These are phyloP conservation scores for Aureobasidium pullulans DNA, from an alignment of 2,329 filamentous ascomycete genomes.

Conservation along the genomic window DNA sequence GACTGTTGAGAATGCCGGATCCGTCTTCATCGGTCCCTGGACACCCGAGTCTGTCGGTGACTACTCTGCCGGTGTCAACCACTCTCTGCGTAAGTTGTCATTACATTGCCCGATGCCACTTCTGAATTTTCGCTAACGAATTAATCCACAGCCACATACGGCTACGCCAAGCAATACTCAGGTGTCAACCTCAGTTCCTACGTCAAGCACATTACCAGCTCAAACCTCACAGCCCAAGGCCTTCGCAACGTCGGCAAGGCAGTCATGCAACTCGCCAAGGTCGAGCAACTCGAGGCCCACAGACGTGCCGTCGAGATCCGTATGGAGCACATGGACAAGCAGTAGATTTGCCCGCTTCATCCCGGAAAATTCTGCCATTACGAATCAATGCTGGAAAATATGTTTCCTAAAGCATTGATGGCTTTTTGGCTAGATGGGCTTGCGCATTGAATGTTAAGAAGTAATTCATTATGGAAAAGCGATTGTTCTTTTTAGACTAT, in stretches of 20 bases:
- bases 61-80: constrained; percentile 96
- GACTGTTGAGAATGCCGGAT: constrained; percentile 84
- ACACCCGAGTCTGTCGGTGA: constrained; percentile 97
- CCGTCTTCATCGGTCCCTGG: constrained; percentile 93
- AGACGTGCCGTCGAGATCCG: constrained; percentile 63
- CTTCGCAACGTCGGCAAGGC: constrained; percentile 77
- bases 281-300: constrained; percentile 93
- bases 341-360: background rate
- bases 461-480: too few species aligned
- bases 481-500: too few species aligned
- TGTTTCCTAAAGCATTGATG: background rate
- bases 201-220: constrained; percentile 95
- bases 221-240: constrained; percentile 78
- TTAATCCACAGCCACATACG: constrained; percentile 69
- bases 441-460: too few species aligned
- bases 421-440: background rate
- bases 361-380: background rate
- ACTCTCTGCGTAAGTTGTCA: constrained; percentile 81
- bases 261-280: constrained; percentile 90
- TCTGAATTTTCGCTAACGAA: background rate
- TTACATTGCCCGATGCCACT: background rate
- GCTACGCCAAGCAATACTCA: constrained; percentile 96
- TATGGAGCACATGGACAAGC: constrained; percentile 32
- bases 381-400: background rate
- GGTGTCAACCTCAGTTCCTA: constrained; percentile 95